phyloP scores from a whole-genome alignment of 108 stramenopile genomes.

The Pseudonitzschia multiseries region DNA sequence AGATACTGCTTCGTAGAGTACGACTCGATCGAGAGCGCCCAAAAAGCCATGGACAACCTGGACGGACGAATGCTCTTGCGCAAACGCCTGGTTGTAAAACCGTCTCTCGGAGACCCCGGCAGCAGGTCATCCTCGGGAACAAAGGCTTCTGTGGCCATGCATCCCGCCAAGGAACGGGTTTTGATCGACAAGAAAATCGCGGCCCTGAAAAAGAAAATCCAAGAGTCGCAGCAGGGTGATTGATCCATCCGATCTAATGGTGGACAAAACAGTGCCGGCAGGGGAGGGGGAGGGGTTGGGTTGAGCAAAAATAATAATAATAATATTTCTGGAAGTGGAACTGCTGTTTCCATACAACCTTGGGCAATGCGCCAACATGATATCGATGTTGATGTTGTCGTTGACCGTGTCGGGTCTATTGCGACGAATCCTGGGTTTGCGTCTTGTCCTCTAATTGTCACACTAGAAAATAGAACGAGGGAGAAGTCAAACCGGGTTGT shows the following conservation, averaged over 20 bases:
- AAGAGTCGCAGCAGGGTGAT: constrained; percentile 1
- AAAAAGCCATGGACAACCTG: constrained; percentile 13
- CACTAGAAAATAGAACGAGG: no score
- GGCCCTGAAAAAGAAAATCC: constrained; percentile 16
- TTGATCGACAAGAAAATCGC: constrained; percentile 16
- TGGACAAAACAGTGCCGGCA: no score
- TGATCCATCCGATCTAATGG: constrained; percentile 5
- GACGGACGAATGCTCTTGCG: constrained; percentile 7
- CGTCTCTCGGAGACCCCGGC: background rate
- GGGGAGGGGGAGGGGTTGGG: no score
- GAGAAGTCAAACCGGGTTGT: no score
- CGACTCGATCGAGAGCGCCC: constrained; percentile 17
- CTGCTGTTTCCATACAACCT: no score
- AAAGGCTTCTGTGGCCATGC: background rate
- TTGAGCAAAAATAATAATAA: no score
- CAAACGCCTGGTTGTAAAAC: constrained; percentile 14
- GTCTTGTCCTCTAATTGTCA: no score
- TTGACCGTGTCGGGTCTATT: no score
- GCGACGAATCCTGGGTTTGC: no score
- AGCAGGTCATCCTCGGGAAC: background rate
- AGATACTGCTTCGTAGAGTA: constrained; percentile 11
- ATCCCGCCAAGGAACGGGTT: constrained; percentile 3
- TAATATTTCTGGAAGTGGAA: no score
- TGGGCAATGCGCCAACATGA: no score
- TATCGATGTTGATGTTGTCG: no score